Evolutionary conservation across 257 asterid species (phyloP), one percentile per base, ranked within the genome.

Genomic region (Petunia axillaris): DNA sequence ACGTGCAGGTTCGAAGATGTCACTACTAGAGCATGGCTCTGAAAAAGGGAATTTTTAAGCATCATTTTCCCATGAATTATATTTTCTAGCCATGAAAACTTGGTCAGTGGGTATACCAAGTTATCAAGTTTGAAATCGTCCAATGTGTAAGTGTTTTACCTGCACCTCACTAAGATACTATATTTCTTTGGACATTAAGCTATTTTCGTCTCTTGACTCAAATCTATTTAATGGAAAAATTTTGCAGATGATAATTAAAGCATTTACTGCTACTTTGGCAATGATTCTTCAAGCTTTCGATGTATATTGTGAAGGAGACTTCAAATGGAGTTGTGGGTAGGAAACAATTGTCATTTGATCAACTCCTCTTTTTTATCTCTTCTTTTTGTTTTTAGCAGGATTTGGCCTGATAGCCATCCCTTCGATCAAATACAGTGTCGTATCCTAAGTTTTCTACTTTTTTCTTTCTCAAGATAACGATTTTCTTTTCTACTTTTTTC

Each of bases 291-390:
- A 91, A 90, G 92, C 93, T 80, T 92, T 96, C 85, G 89, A 84
- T 87, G 94, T 88, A 74, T 96, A 94, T 85, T 94, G 99, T 85
- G 99, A 96, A 86, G 98, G 99, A 84, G 97, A 93, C 78, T 96
- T 96, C 89, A 90, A 84, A 86, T 91, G 91, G 98, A 92, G 90
- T 83, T 96, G 99, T 83, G 99, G 99, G 99, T 96, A 90, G 81
- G 99, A 81, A 41, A 38, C 4, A 3, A 13, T 77, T 50, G 25
- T 78, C 9, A 78, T 25, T 57, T 48, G 50, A 25, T 25, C 10
- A 35, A 43, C 25, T 25, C 43, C 25, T 46, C 43, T 0, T 57
- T 35, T 67, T 67, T 37, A 41, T 67, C 44, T 67, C 39, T 43
- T 43, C 54, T 41, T 67, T 55, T 71, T 48, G 60, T 1, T 48